Conservation (phyloP, 352 stramenopile species). For the Globisporangium echinulatum region DNA sequence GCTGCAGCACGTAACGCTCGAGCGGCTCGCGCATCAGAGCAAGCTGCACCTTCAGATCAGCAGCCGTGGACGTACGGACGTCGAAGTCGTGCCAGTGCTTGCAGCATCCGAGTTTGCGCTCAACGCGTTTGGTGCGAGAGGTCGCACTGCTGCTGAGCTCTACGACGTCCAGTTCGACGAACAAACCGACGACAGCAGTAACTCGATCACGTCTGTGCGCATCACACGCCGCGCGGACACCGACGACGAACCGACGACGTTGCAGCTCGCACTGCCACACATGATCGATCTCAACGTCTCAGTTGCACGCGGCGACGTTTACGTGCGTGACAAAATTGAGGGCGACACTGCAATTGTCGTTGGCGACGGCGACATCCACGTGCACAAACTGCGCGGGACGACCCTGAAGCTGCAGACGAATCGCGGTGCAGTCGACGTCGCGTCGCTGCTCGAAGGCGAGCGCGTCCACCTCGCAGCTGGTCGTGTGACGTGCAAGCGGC, state of each 20-base stretch:
- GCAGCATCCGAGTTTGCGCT: constrained; percentile 41
- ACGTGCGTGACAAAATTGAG: constrained; percentile 59
- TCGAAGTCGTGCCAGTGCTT: constrained; percentile 51
- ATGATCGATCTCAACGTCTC: constrained; percentile 40
- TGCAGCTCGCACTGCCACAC: constrained; percentile 37
- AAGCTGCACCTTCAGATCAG: constrained; percentile 35
- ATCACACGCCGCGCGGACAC: constrained; percentile 20
- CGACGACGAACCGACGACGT: background rate
- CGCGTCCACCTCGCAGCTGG: constrained; percentile 38
- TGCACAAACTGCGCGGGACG: constrained; percentile 60
- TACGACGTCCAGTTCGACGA: constrained; percentile 24
- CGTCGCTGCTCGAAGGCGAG: constrained; percentile 51
- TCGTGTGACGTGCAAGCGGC: constrained; percentile 43
- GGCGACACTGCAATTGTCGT: constrained; percentile 61
- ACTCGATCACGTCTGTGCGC: constrained; percentile 14
- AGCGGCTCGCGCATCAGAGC: constrained; percentile 31
- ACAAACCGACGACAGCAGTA: background rate
- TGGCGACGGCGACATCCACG: constrained; percentile 42
- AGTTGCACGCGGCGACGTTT: constrained; percentile 37
- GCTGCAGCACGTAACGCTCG: constrained; percentile 25
- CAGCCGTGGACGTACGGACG: constrained; percentile 21
- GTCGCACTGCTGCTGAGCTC: background rate
- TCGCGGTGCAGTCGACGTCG: constrained; percentile 34
- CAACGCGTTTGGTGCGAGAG: constrained; percentile 13
- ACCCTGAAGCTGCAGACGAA: constrained; percentile 62